phyloP scores from a whole-genome alignment of 306 rosid species.

The Chamaecrista fasciculata region DNA sequence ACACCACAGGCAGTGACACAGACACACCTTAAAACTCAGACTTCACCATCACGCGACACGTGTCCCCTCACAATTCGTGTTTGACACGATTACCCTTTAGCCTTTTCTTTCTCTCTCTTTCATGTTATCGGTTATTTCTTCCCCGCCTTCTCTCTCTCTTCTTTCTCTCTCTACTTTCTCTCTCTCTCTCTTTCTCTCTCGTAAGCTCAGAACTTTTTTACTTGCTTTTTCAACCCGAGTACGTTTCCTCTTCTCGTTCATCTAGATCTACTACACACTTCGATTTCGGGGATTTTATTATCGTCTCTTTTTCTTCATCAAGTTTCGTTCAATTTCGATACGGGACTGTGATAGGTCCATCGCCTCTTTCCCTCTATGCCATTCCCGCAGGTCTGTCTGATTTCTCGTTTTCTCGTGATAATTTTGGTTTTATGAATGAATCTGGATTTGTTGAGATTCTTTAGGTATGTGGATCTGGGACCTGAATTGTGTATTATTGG shows the following conservation, averaged over 20 bases:
- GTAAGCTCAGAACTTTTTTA: slow-evolving; percentile 28
- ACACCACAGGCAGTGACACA: neutral
- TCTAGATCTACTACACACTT: slow-evolving; percentile 34
- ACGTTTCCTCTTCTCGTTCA: slow-evolving; percentile 20
- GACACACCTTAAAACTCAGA: neutral
- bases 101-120: neutral
- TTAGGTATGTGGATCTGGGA: slow-evolving; percentile 26
- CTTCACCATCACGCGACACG: slow-evolving; percentile 11
- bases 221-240: slow-evolving; percentile 21
- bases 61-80: neutral
- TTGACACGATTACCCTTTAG: slow-evolving; percentile 19
- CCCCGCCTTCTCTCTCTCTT: slow-evolving; percentile 13
- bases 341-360: slow-evolving; percentile 12
- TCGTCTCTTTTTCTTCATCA: neutral
- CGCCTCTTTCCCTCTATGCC: slow-evolving; percentile 36
- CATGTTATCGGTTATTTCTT: slow-evolving; percentile 19
- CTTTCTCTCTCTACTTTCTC: slow-evolving; percentile 18
- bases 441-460: neutral
- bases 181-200: neutral
- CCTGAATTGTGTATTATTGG: neutral
- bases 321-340: neutral
- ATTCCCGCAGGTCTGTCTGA: slow-evolving; percentile 37
- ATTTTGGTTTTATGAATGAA: neutral
- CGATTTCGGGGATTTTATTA: slow-evolving; percentile 1
- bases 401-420: too few relatives aligned